Base-by-base conservation (phyloP, 352 stramenopile genomes). In the Hyaloperonospora brassicae region DNA sequence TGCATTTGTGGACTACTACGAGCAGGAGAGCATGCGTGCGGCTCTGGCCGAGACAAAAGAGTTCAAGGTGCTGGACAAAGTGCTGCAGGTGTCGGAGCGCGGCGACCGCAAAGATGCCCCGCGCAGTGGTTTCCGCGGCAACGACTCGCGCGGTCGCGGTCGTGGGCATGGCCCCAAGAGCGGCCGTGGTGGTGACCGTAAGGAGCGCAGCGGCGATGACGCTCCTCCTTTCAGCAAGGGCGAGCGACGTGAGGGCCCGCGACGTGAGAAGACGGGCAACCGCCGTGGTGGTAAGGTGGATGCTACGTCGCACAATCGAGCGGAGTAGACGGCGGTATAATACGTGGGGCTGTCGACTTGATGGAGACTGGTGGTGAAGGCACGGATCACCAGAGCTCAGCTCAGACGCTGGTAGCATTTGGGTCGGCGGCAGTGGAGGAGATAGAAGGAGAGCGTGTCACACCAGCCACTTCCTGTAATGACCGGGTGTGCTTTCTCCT, bases 1-100 rank as follows among this genome's bases (percentile, higher is more conserved):
- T 48, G 84, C 81, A n/a, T 94, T 92, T 52, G 79, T 94, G 30
- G 84, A 94, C 70, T 94, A 75, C 52, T 70, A 70, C 36, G 81
- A 94, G 43, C 52, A 86, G 54, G 79, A 89, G 49, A 84, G 74
- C 56, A 84, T 90, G 77, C 82, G 79, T 35, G 73, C 75, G 17
- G 84, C 74, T 55, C 66, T 92, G 7, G 73, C 76, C 1, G 78
- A 87, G 43, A 66, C 62, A 13, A 78, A 69, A 34, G 66, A 79
- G 57, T 87, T 92, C 65, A 77, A 82, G 62, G 36, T 94, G 42
- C 65, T 72, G 25, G 82, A 88, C 66, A 89, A 89, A 75, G 64
- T 79, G 34, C 63, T 94, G 43, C 60, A 80, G 41, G 84, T 94
- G 12, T 73, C 76, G 23, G 81, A 94, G 52, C 81, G 79, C 42